Evolutionary conservation across 345 rosid species (phyloP), one percentile per base, ranked within the genome.

Genomic region (Populus pruinosa): DNA sequence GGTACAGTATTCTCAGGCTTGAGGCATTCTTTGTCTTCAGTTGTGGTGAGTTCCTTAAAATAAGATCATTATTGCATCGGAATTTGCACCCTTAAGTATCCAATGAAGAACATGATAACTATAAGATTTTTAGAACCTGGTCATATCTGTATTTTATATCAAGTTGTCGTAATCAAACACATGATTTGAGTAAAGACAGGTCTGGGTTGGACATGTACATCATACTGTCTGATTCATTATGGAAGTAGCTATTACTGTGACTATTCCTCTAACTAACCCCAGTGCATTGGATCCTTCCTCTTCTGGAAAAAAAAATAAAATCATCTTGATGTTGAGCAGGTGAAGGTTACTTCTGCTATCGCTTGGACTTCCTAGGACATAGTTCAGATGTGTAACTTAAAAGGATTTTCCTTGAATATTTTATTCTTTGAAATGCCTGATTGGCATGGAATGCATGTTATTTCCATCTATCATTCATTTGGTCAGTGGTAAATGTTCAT

Each of bases 21-120:
- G 74, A 97, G 97, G 31, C 97, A 96, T 87, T 94, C 99, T 61
- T 69, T 96, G 85, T 89, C 97, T 82, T 96, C 98, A 36, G 97
- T 96, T 75, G 93, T 87, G 86, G 99, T 96, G 86, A 91, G 94
- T 82, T 72, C 50, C 80, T 61, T 63, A 59, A 31, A 41, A 8
- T 16, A 56, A 63, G 31, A 5, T 7, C 20, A 47, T 33, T 47
- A 50, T 14, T 36, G 47, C 67, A 75, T 70, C 38, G 27, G 70
- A 33, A 38, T 44, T 64, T 62, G 39, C 21, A 21, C 50, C 39
- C 23, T 10, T 36, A 16, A 56, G n/a, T 55, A 55, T 20, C 41
- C 1, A 10, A 44, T 4, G 20, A 14, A 33, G 43, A 61, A 59
- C 41, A 25, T 18, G 14, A 68, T 53, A 53, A 53, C 59, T 6